Conservation (phyloP, 805 yeast species). For the Teunomyces atbi region DNA sequence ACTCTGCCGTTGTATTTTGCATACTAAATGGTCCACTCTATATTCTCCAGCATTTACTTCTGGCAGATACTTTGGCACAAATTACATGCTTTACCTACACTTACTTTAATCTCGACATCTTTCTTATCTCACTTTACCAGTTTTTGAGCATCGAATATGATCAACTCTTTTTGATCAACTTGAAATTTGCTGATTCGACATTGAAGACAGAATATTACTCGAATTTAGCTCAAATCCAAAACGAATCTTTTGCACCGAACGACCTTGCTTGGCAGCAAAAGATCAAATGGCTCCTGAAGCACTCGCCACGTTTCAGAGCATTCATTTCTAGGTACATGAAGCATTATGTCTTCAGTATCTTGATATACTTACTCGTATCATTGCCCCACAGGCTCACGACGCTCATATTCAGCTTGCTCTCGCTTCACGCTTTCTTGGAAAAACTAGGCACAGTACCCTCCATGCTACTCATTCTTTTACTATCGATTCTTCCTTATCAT, state of each 20-base stretch:
- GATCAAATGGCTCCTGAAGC: slow-evolving; percentile 7
- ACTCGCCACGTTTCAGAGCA: slow-evolving; percentile 18
- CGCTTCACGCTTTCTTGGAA: slow-evolving; percentile 44
- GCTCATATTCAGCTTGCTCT: slow-evolving; percentile 38
- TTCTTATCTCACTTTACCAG: slow-evolving; percentile 15
- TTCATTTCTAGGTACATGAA: slow-evolving; percentile 17
- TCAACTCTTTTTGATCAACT: slow-evolving; percentile 15
- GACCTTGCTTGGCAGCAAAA: slow-evolving; percentile 5
- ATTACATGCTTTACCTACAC: slow-evolving; percentile 13
- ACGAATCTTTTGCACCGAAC: slow-evolving; percentile 3
- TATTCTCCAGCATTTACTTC: background rate
- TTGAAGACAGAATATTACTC: slow-evolving; percentile 8
- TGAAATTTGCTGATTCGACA: slow-evolving; percentile 17
- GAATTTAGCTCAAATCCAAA: slow-evolving; percentile 6
- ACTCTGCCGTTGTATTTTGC: slow-evolving; percentile 6
- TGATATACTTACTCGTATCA: slow-evolving; percentile 24
- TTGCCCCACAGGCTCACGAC: slow-evolving; percentile 30
- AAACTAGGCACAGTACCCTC: slow-evolving; percentile 50
- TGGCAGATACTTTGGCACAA: background rate
- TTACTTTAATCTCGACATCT: slow-evolving; percentile 18
- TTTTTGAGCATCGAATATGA: slow-evolving; percentile 17
- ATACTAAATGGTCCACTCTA: slow-evolving; percentile 9
- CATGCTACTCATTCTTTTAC: slow-evolving; percentile 29
- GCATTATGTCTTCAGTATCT: slow-evolving; percentile 23
- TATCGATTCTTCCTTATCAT: slow-evolving; percentile 34